A percentile compares a stretch with the other conserved stretches of the same genome.
Evolutionary conservation across 495 filamentous ascomycete species (phyloP).

Genomic region (Penicillium robsamsonii): DNA sequence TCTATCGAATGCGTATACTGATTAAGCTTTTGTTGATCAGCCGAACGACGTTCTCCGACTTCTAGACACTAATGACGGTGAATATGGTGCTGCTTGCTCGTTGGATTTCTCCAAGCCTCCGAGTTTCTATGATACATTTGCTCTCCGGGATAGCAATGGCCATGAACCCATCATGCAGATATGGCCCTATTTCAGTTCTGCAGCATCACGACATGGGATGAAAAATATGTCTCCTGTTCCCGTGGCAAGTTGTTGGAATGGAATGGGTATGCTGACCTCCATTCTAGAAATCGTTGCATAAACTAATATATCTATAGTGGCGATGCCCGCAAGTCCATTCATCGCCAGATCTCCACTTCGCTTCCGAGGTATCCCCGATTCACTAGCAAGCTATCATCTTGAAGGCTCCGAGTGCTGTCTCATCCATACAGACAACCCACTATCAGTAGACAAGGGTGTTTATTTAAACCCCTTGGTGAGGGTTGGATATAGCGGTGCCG

Average conservation of each 20-base stretch:
- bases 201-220: constrained; percentile 57
- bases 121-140: constrained; percentile 80
- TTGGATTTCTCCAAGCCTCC: constrained; percentile 72
- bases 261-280: constrained; percentile 51
- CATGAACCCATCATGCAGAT: constrained; percentile 58
- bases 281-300: background rate
- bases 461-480: constrained; percentile 77
- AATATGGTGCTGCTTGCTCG: constrained; percentile 79
- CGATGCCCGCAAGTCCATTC: constrained; percentile 60
- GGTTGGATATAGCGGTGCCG: constrained; percentile 62
- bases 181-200: constrained; percentile 76
- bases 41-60: constrained; percentile 64
- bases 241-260: constrained; percentile 82
- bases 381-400: constrained; percentile 63
- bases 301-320: constrained; percentile 37
- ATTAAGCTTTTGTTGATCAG: constrained; percentile 18
- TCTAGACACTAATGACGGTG: constrained; percentile 67
- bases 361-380: constrained; percentile 72
- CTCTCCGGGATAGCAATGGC: constrained; percentile 69
- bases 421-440: constrained; percentile 71
- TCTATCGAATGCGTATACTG: background rate
- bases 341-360: constrained; percentile 41
- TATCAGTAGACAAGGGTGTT: constrained; percentile 55
- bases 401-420: constrained; percentile 84
- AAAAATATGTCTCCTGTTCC: constrained; percentile 56